Percentiles rank a stretch among this genome's conserved stretches.
Evolutionary conservation across 179 eudicot species (phyloP).

Genomic region (Silene vulgaris): DNA sequence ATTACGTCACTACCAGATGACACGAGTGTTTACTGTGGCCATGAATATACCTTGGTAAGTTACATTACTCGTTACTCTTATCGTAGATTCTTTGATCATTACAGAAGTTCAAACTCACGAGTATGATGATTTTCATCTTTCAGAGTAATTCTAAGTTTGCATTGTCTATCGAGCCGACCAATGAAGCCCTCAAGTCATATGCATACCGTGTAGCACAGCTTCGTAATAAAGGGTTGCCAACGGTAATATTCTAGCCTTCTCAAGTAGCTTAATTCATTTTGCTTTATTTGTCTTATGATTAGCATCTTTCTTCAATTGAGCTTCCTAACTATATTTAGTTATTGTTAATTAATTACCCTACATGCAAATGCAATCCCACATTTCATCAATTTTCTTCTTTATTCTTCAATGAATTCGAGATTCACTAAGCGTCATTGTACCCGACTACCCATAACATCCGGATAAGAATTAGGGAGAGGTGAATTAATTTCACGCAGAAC

Average conservation of each 20-base stretch:
- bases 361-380: background rate
- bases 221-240: conserved; percentile 65
- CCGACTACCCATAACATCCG: no score
- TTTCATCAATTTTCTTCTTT: background rate
- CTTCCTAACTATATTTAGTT: background rate
- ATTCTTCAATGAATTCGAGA: no score
- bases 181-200: conserved; percentile 60
- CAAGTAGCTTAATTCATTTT: background rate
- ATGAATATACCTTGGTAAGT: conserved; percentile 84
- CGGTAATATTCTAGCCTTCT: conserved; percentile 47
- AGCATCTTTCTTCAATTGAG: background rate
- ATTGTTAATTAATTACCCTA: background rate
- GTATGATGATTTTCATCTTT: conserved; percentile 17
- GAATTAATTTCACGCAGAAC: background rate
- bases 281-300: background rate
- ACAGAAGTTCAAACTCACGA: conserved; percentile 8
- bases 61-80: background rate
- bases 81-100: background rate
- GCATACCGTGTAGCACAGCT: conserved; percentile 57
- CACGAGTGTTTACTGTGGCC: conserved; percentile 82
- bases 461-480: background rate
- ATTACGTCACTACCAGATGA: conserved; percentile 68
- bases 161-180: conserved; percentile 73
- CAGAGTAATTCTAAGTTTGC: conserved; percentile 97
- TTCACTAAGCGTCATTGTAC: background rate